A percentile compares a stretch with the other conserved stretches of the same genome.
Evolutionary conservation across 768 basidiomycete genomes (phyloP).

Genomic region (Mycena kentingensis): DNA sequence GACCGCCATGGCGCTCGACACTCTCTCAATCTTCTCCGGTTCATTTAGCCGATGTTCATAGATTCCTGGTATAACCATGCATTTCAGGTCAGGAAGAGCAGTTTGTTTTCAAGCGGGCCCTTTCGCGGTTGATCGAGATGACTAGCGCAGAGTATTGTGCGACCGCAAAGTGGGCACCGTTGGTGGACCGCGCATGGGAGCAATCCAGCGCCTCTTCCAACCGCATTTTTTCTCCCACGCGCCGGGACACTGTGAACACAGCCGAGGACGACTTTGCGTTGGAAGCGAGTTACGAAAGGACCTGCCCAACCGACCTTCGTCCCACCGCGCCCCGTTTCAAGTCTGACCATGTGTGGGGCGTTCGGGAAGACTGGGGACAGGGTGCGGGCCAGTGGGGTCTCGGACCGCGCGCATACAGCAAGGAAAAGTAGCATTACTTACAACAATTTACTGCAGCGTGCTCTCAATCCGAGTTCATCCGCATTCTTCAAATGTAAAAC

Average conservation of each 20-base stretch:
- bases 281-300: slow-evolving; percentile 25
- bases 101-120: slow-evolving; percentile 63
- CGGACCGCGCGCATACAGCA: slow-evolving; percentile 21
- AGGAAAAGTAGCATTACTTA: neutral
- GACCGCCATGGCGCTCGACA: slow-evolving; percentile 41
- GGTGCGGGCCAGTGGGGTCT: slow-evolving; percentile 24
- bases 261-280: slow-evolving; percentile 23
- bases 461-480: no score
- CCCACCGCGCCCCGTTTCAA: slow-evolving; percentile 37
- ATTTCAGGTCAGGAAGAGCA: slow-evolving; percentile 63
- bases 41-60: no score
- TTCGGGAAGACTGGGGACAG: slow-evolving; percentile 41
- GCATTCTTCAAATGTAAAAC: no score
- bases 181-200: slow-evolving; percentile 39
- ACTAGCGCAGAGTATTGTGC: slow-evolving; percentile 40
- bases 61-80: no score
- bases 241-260: neutral
- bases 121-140: slow-evolving; percentile 62
- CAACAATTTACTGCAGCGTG: no score
- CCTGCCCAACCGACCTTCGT: slow-evolving; percentile 4
- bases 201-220: neutral
- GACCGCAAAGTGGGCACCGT: slow-evolving; percentile 38
- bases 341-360: slow-evolving; percentile 41
- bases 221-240: neutral
- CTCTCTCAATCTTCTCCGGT: slow-evolving; percentile 55